Percentiles rank a stretch among this genome's conserved stretches.
phyloP scores from a whole-genome alignment of 2,329 filamentous ascomycete genomes.

The Colletotrichum sp. region DNA sequence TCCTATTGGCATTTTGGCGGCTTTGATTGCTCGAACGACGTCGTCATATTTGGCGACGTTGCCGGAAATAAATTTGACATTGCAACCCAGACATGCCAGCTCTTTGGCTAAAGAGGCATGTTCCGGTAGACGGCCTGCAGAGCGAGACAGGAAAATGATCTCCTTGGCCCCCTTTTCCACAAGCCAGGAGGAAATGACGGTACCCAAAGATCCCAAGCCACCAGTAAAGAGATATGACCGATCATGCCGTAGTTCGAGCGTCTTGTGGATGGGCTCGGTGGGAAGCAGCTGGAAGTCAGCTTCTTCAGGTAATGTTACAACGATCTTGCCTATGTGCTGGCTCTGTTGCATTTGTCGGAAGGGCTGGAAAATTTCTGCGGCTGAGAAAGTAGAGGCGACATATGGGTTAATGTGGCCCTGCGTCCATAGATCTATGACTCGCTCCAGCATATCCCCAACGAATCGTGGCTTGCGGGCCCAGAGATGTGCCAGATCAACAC shows the following conservation, averaged over 20 bases:
- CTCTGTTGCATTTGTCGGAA: constrained; percentile 50
- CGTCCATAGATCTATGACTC: background rate
- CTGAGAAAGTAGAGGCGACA: constrained; percentile 21
- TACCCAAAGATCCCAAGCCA: constrained; percentile 34
- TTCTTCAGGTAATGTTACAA: constrained; percentile 30
- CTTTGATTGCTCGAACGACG: constrained; percentile 27
- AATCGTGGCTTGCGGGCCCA: background rate
- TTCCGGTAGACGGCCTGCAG: background rate
- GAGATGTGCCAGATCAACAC: constrained; percentile 33
- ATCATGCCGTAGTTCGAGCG: constrained; percentile 3
- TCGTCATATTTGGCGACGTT: constrained; percentile 32
- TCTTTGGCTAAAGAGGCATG: constrained; percentile 24
- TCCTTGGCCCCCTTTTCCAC: constrained; percentile 30
- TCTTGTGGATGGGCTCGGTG: background rate
- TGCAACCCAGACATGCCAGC: constrained; percentile 28
- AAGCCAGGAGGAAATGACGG: constrained; percentile 31
- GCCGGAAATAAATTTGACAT: constrained; percentile 32
- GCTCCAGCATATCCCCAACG: background rate
- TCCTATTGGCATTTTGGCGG: constrained; percentile 31
- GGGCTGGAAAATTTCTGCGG: constrained; percentile 36
- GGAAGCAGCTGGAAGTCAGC: background rate
- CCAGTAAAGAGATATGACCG: constrained; percentile 32
- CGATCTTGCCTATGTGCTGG: constrained; percentile 49
- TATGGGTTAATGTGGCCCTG: background rate
- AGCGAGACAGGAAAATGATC: constrained; percentile 30